A percentile compares a stretch with the other conserved stretches of the same genome.
Evolutionary conservation across 495 filamentous ascomycete genomes (phyloP).

Genomic region (Lasiosphaeriaceae sp.): DNA sequence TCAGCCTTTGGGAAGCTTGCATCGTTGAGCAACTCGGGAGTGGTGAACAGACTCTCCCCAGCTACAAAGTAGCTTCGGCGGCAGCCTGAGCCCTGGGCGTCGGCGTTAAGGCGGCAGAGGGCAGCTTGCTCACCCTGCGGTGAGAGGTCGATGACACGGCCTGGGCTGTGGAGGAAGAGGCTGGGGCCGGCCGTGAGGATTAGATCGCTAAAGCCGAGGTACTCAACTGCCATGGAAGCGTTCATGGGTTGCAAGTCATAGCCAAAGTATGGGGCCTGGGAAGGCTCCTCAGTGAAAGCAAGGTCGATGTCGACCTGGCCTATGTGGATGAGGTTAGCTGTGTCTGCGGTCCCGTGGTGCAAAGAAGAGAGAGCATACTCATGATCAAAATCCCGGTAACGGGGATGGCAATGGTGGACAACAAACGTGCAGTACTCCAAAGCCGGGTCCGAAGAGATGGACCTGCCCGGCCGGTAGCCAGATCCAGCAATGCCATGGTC

Average conservation of each 20-base stretch:
- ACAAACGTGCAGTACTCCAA: background rate
- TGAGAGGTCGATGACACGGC: background rate
- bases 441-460: constrained; percentile 1
- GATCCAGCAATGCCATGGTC: background rate
- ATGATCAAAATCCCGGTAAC: constrained; percentile 6
- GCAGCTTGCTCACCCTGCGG: background rate
- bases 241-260: constrained; percentile 1
- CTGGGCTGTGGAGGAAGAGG: background rate
- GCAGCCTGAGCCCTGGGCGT: background rate
- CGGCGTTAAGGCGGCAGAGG: constrained; percentile 3
- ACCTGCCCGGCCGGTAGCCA: background rate
- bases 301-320: constrained; percentile 8
- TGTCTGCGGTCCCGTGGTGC: background rate
- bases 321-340: background rate
- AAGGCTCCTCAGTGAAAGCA: background rate
- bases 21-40: constrained; percentile 5
- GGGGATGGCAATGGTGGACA: background rate
- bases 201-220: constrained; percentile 4
- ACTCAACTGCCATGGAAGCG: constrained; percentile 2
- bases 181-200: background rate
- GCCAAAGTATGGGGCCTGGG: background rate
- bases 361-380: background rate
- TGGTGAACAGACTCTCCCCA: constrained; percentile 3
- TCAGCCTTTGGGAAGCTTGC: constrained; percentile 9
- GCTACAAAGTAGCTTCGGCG: constrained; percentile 9